Evolutionary conservation across 768 basidiomycete species (phyloP), one percentile per base, ranked within the genome.

Genomic region (Plicaturopsis crispa): DNA sequence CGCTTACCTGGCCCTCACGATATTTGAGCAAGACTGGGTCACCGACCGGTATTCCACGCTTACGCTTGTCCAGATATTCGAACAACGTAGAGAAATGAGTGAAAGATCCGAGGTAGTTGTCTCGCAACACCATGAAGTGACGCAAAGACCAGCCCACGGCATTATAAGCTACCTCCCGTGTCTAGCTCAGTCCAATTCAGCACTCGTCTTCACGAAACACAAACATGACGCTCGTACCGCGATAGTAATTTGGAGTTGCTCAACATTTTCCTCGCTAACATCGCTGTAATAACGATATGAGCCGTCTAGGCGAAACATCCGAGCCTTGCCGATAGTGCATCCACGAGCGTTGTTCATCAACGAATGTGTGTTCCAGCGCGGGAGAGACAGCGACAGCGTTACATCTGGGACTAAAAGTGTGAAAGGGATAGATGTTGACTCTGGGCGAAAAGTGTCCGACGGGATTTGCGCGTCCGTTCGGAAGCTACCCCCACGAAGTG

Each of bases 101-200:
- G 59, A 96, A 98, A 4, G 77, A 72, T 8, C 94, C 94, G 35
- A 97, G 78, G 59, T 98, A 98, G 59, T 97, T 97, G 51, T 94
- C 90, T 33, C 84, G 79, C 41, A 96, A 52, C 28, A 83, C 77
- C 78, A 98, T 85, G 47, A 94, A 70, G 52, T 90, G 81, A 24
- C 92, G 78, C 43, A 93, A 73, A 2, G 80, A 79, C 93, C 93
- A 96, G 17, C 91, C 93, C 37, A 90, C 62, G 2, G 70, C 65
- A 54, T 83, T 85, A 61, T 81, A 83, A 6, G 73, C 62, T 23
- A 79, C 52, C 23, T 78, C 69, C 5, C 60, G 50, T 1, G 62
- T 51, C 85, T 87, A 44, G 20, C 23, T 36, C 35, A 33, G 32
- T 23, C 39, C 39, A 6, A 46, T 24, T 18, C 23, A 36, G 19